Percentiles rank a stretch among this genome's conserved stretches.
Conservation (phyloP, 2,329 filamentous ascomycete species). For the Clarireedia homoeocarpa region DNA sequence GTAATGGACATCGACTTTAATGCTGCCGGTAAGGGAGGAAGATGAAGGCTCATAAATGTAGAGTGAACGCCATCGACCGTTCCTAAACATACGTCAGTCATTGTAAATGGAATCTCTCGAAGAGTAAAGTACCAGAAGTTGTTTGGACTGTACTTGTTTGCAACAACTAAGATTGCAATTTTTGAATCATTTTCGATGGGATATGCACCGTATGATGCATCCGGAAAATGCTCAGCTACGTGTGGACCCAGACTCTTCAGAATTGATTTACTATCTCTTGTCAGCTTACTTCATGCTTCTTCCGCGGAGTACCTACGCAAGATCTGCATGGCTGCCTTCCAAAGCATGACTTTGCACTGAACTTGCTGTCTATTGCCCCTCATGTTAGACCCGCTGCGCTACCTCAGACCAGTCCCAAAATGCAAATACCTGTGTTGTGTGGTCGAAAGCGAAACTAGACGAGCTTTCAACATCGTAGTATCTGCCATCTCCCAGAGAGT, state of each 20-base stretch:
- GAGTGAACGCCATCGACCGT: conserved; percentile 88
- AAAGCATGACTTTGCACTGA: conserved; percentile 69
- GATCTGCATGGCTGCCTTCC: conserved; percentile 67
- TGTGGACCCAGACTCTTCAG: conserved; percentile 70
- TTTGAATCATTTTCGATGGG: conserved; percentile 68
- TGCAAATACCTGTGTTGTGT: conserved; percentile 59
- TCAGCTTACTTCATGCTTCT: background rate
- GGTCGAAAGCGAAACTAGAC: conserved; percentile 84
- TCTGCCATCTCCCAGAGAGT: conserved; percentile 67
- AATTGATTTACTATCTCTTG: conserved; percentile 62
- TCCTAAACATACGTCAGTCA: conserved; percentile 45
- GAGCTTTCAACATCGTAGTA: conserved; percentile 90
- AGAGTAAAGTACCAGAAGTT: conserved; percentile 73
- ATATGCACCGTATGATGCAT: conserved; percentile 73
- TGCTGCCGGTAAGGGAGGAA: conserved; percentile 64
- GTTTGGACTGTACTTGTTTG: conserved; percentile 94
- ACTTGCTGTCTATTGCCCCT: conserved; percentile 61
- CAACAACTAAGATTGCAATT: conserved; percentile 76
- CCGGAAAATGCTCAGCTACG: conserved; percentile 81
- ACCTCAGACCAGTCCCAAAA: background rate
- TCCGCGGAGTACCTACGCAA: conserved; percentile 56
- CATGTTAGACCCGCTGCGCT: background rate
- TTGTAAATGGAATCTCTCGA: background rate
- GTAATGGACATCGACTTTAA: conserved; percentile 97
- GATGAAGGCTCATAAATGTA: conserved; percentile 70